Evolutionary conservation across 2,329 filamentous ascomycete genomes (phyloP), one percentile per base, ranked within the genome.

Genomic region (Aspergillus chevalieri): DNA sequence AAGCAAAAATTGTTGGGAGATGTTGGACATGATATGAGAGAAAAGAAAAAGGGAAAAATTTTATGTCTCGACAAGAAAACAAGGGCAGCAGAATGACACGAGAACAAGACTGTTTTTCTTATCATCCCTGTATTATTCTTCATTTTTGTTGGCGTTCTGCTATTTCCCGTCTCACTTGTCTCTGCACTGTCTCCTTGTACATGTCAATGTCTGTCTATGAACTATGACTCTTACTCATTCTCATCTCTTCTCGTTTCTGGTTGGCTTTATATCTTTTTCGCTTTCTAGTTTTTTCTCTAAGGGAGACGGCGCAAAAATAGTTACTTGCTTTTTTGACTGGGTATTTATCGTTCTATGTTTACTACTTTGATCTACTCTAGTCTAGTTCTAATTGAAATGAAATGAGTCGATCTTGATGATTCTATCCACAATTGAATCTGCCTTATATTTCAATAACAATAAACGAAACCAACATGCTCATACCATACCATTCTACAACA

Each of bases 111-210:
- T 48, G 48, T 50, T 36, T 42, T 39, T 33, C 38, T 39, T 43
- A 39, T 36, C 44, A 48, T 55, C 49, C 38, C n/a, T 52, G 50
- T 53, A 51, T 52, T 48, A 52, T 50, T 49, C 19, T 53, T 49
- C 46, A 28, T 48, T 53, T 47, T 28, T 57, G 57, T 51, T 46
- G 61, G 59, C 60, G 60, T 62, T 63, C 28, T 56, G 53, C 46
- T 51, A 44, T 52, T 51, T 49, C 43, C 34, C 39, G 43, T 48
- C 34, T 43, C 14, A 6, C 24, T 9, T 26, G 26, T 26, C 21
- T 36, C 14, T 36, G 34, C 34, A 36, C 14, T 10, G 7, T 17
- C 15, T 17, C 34, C 34, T 36, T 36, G 34, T 36, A 36, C 34
- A 17, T 36, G n/a, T 36, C 34, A n/a, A 36, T 36, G 34, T 36